Evolutionary conservation across 768 basidiomycete genomes (phyloP).

Genomic region (Boletus insuetus): DNA sequence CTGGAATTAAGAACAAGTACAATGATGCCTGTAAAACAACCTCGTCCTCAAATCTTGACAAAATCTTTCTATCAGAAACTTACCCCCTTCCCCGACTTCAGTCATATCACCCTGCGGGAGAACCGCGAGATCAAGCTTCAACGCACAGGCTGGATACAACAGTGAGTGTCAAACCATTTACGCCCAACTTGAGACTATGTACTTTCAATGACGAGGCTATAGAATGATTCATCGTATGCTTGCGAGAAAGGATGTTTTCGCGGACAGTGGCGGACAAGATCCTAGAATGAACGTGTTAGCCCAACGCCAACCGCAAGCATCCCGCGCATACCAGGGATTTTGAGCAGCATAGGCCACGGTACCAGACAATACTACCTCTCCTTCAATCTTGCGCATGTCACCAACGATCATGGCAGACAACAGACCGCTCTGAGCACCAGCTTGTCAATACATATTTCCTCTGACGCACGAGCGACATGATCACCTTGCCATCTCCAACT

Average conservation of each 20-base stretch:
- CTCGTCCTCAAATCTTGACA: not conserved
- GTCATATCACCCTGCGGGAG: conserved; percentile 82
- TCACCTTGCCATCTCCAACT: conserved; percentile 88
- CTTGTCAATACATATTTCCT: not conserved
- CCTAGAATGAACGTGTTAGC: conserved; percentile 37
- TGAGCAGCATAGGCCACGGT: conserved; percentile 83
- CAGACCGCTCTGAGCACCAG: conserved; percentile 54
- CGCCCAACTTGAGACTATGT: not conserved
- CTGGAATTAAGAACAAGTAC: conserved; percentile 42
- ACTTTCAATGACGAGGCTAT: conserved; percentile 81
- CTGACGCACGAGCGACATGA: not conserved
- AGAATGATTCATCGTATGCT: conserved; percentile 82
- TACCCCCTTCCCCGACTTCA: conserved; percentile 83
- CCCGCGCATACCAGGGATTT: conserved; percentile 65
- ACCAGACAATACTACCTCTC: conserved; percentile 66
- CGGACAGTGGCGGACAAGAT: conserved; percentile 82
- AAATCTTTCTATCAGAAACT: not conserved
- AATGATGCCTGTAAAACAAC: conserved; percentile 46
- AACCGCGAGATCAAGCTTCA: conserved; percentile 74
- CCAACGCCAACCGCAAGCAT: not conserved
- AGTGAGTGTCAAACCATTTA: not conserved
- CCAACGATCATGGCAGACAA: conserved; percentile 82
- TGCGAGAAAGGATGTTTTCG: conserved; percentile 94
- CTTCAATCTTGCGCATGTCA: conserved; percentile 78
- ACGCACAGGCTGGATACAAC: conserved; percentile 65